Evolutionary conservation across 345 rosid genomes (phyloP).

Genomic region (Balakata baccata): DNA sequence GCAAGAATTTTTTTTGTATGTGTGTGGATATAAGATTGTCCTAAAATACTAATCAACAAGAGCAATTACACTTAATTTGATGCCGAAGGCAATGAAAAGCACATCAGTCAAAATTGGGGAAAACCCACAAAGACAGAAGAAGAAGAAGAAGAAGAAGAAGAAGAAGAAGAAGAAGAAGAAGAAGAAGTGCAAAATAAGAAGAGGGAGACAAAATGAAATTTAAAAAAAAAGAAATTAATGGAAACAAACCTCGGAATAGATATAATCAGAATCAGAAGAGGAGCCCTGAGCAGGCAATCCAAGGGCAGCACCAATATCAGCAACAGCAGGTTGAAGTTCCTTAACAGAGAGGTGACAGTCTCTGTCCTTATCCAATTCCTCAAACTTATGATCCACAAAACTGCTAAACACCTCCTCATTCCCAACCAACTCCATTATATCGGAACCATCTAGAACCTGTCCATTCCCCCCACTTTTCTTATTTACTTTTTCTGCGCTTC

Average conservation of each 20-base stretch:
- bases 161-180: too few relatives aligned
- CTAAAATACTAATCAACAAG: too few relatives aligned
- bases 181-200: neutral
- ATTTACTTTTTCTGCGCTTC: conserved; percentile 9
- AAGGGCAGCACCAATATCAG: conserved; percentile 87
- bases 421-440: conserved; percentile 85
- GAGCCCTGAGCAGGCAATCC: conserved; percentile 85
- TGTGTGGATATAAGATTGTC: too few relatives aligned
- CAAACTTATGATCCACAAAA: conserved; percentile 81
- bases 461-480: conserved; percentile 19
- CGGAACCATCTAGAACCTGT: conserved; percentile 68
- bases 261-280: conserved; percentile 70
- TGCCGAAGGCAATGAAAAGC: too few relatives aligned
- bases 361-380: conserved; percentile 63
- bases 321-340: conserved; percentile 90
- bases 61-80: too few relatives aligned
- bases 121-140: neutral
- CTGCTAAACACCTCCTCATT: conserved; percentile 66
- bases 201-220: neutral
- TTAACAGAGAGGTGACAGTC: conserved; percentile 82
- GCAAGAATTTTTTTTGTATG: too few relatives aligned
- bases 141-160: neutral
- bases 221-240: too few relatives aligned
- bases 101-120: too few relatives aligned
- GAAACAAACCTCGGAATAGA: conserved; percentile 68